Conservation (phyloP, 177 flowering plant genomes). For the Vitis hybrid region DNA sequence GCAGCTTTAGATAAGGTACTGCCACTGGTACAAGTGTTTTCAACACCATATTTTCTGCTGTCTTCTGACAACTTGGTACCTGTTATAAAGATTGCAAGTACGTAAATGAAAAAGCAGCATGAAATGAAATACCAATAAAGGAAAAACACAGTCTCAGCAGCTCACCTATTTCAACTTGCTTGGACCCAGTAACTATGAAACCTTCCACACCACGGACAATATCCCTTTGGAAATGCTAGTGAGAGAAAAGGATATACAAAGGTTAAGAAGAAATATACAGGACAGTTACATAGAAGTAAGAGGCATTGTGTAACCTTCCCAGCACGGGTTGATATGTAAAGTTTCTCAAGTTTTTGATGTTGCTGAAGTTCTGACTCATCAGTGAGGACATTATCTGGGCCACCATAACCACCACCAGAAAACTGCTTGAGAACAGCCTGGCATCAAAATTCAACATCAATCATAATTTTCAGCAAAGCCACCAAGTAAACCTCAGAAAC, state of each 20-base stretch:
- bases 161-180: constrained; percentile 90
- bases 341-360: constrained; percentile 88
- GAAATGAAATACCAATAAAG: background rate
- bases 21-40: constrained; percentile 74
- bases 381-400: constrained; percentile 57
- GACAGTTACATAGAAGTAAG: background rate
- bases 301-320: constrained; percentile 56
- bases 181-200: constrained; percentile 82
- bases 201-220: constrained; percentile 98
- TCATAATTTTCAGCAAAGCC: background rate
- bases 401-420: constrained; percentile 74
- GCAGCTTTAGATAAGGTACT: constrained; percentile 69
- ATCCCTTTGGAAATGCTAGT: constrained; percentile 93
- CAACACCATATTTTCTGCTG: constrained; percentile 82
- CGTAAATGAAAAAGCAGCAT: background rate
- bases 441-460: too few relatives aligned
- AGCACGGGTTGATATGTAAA: constrained; percentile 90
- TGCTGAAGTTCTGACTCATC: constrained; percentile 79
- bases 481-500: background rate
- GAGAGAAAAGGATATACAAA: constrained; percentile 14
- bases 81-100: constrained; percentile 18
- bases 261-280: background rate
- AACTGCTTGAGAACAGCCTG: constrained; percentile 92
- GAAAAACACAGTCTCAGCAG: constrained; percentile 4
- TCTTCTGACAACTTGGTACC: constrained; percentile 93